Evolutionary conservation across 1,139 yeast genomes (phyloP), one percentile per base, ranked within the genome.

Genomic region (Barnettozyma hawaiiensis): DNA sequence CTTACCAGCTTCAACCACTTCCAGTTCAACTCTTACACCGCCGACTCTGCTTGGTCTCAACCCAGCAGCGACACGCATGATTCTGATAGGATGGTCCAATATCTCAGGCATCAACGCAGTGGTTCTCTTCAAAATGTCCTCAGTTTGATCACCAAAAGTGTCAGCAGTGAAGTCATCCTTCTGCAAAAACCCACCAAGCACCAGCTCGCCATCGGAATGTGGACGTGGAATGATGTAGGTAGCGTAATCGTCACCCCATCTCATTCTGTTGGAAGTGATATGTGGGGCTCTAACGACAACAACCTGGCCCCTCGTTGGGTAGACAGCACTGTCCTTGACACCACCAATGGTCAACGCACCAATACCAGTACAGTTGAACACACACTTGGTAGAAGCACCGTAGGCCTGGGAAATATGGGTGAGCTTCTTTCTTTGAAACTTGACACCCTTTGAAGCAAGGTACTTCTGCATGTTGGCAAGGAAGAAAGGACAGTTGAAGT

Each of bases 201-300:
- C 70, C 38, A 82, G 70, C 50, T 80, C 79, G 50, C 77, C 78
- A 43, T 68, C 66, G 18, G 84, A 75, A 42, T 71, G 65, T 0
- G 87, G 86, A 45, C 90, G 71, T 43, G 85, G 85, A 55, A 82
- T 81, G 41, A 80, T 69, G 54, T 83, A 83, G 1, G 85, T 79
- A 7, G 84, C 81, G 44, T 64, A 64, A 35, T 66, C 69, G 11
- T 61, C 62, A 23, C 77, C 77, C 78, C 83, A 78, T 50, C 75
- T 64, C 62, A 73, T 55, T 37, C 61, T 62, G 52, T 71, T 71
- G 52, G 71, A 72, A 37, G 66, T 64, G 47, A 76, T 66, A 51
- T 75, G 78, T 10, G 82, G 81, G 1, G 80, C 81, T 45, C 67
- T 69, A 20, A 78, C 67, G 8, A 80, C 78, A 9, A 81, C 80